Conservation (phyloP, 192 early-diverging fungal species). For the Spinellus fusiger region DNA sequence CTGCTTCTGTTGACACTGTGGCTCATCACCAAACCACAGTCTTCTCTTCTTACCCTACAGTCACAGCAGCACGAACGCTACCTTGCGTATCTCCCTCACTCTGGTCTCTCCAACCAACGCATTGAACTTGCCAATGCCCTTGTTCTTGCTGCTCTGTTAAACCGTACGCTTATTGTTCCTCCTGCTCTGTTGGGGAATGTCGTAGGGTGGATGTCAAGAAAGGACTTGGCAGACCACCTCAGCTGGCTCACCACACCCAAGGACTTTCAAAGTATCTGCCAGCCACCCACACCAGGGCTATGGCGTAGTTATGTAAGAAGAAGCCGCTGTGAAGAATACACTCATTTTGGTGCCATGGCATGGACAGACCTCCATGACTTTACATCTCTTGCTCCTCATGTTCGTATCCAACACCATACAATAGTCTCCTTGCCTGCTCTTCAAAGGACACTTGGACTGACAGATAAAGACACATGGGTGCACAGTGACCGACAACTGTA, state of each 20-base stretch:
- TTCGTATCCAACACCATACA: constrained; percentile 12
- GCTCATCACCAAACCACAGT: not conserved
- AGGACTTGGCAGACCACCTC: constrained; percentile 33
- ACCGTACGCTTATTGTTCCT: constrained; percentile 47
- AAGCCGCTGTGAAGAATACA: constrained; percentile 18
- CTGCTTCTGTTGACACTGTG: not conserved
- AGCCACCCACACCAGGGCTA: not conserved
- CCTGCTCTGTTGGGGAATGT: constrained; percentile 46
- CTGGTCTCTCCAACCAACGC: constrained; percentile 52
- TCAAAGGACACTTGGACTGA: constrained; percentile 3
- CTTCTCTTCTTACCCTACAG: not conserved
- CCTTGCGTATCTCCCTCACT: constrained; percentile 49
- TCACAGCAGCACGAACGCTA: constrained; percentile 34
- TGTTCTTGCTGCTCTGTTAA: constrained; percentile 44
- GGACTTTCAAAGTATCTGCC: constrained; percentile 11
- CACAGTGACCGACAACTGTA: constrained; percentile 35
- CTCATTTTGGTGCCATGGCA: constrained; percentile 18
- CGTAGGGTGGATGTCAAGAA: constrained; percentile 35
- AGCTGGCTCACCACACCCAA: constrained; percentile 32
- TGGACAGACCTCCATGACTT: constrained; percentile 24
- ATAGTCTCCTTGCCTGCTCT: constrained; percentile 3
- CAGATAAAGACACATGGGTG: constrained; percentile 32
- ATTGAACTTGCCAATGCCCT: constrained; percentile 50
- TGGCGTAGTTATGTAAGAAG: constrained; percentile 26
- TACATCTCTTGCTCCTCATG: not conserved